A percentile compares a stretch with the other conserved stretches of the same genome.
Conservation (phyloP, 768 basidiomycete species). For the Hygrophorus pudorinus region DNA sequence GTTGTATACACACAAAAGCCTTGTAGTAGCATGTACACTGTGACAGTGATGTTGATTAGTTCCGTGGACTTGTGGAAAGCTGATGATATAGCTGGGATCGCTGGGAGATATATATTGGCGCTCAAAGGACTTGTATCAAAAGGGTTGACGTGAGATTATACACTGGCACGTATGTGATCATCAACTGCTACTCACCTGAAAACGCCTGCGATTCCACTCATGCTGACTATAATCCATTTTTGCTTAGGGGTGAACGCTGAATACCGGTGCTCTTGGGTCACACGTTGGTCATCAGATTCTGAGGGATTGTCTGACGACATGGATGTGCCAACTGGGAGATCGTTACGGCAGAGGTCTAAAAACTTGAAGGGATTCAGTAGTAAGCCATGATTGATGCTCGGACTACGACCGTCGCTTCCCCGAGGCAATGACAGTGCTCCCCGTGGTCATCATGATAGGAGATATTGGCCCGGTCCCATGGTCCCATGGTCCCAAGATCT, state of each 20-base stretch:
- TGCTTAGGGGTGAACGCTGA: constrained; percentile 45
- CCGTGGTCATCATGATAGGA: too few relatives aligned
- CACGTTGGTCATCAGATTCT: too few relatives aligned
- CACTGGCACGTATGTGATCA: too few relatives aligned
- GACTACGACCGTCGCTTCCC: too few relatives aligned
- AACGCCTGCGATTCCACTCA: constrained; percentile 47
- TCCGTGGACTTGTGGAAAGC: constrained; percentile 60
- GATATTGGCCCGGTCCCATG: too few relatives aligned
- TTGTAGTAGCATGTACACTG: constrained; percentile 65
- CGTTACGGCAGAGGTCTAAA: too few relatives aligned
- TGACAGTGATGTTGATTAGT: constrained; percentile 73
- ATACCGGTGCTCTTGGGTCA: constrained; percentile 10
- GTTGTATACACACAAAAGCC: constrained; percentile 36
- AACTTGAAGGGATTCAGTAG: too few relatives aligned
- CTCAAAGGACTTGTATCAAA: constrained; percentile 45
- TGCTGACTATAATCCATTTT: constrained; percentile 60
- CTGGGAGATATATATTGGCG: constrained; percentile 72
- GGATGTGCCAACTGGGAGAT: too few relatives aligned
- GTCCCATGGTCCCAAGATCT: too few relatives aligned
- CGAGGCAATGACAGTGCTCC: too few relatives aligned
- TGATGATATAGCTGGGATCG: constrained; percentile 54
- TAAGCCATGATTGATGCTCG: too few relatives aligned
- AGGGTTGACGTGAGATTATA: not conserved
- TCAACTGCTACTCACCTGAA: constrained; percentile 42
- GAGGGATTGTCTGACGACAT: too few relatives aligned